A percentile compares a stretch with the other conserved stretches of the same genome.
Conservation (phyloP, 2,329 filamentous ascomycete species). For the Trichothecium roseum region DNA sequence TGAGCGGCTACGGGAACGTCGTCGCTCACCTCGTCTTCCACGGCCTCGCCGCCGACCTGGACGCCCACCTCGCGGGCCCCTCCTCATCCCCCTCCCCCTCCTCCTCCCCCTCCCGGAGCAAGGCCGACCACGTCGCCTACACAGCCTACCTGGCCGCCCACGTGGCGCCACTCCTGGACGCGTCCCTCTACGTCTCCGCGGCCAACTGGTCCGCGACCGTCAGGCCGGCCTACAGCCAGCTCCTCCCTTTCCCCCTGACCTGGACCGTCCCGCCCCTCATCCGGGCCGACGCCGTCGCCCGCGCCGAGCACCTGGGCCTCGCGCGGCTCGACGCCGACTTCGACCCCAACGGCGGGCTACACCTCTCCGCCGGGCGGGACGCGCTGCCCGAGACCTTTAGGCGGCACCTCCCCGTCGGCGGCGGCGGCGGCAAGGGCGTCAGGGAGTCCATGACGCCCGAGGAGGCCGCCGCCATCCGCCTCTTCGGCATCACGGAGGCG, state of each 20-base stretch:
- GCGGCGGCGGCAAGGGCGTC: constrained; percentile 46
- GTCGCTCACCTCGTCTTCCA: constrained; percentile 40
- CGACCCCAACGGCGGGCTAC: constrained; percentile 24
- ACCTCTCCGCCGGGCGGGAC: constrained; percentile 24
- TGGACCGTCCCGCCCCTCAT: constrained; percentile 73
- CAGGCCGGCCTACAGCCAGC: constrained; percentile 66
- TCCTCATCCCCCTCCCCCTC: too few species aligned
- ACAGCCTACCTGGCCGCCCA: constrained; percentile 63
- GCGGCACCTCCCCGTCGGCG: constrained; percentile 24
- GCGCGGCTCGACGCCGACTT: constrained; percentile 56
- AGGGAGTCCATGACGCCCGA: constrained; percentile 56
- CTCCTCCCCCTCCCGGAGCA: constrained; percentile 24
- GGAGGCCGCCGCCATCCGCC: constrained; percentile 61
- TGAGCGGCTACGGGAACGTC: constrained; percentile 52
- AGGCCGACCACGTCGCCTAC: constrained; percentile 40
- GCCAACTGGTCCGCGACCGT: constrained; percentile 75
- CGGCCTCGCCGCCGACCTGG: constrained; percentile 23
- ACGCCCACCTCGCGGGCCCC: constrained; percentile 25
- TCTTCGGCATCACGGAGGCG: constrained; percentile 61
- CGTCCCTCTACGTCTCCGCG: constrained; percentile 82
- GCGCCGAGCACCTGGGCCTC: constrained; percentile 61
- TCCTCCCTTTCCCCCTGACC: constrained; percentile 79
- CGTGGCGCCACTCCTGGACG: constrained; percentile 69
- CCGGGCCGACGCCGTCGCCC: constrained; percentile 57
- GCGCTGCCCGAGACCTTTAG: constrained; percentile 28